These are phyloP conservation scores for Lentinus tigrinus DNA, from an alignment of 768 basidiomycete species.

Conservation along the genomic window DNA sequence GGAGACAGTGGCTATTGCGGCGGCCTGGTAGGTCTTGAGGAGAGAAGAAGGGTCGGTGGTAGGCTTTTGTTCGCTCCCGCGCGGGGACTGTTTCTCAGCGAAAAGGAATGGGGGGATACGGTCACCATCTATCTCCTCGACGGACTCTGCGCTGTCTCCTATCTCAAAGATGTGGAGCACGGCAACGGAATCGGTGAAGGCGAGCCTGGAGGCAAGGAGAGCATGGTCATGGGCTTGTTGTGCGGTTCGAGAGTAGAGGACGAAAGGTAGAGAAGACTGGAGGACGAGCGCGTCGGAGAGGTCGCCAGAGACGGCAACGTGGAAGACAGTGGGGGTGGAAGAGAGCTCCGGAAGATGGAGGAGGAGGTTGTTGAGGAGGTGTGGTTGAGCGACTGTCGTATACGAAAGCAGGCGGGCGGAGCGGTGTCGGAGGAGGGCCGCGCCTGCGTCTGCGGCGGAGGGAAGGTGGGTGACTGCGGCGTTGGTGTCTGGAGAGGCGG, in stretches of 20 bases:
- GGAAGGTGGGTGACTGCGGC: conserved; percentile 47
- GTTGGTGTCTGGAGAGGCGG: conserved; percentile 6
- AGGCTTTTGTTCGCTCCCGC: conserved; percentile 29
- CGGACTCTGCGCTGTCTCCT: conserved; percentile 34
- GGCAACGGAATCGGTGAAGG: conserved; percentile 63
- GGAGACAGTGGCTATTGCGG: conserved; percentile 61
- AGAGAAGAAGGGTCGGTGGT: conserved; percentile 27
- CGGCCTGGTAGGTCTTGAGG: conserved; percentile 65
- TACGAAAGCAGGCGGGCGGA: conserved; percentile 53
- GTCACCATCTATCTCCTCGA: conserved; percentile 57
- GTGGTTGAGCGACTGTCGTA: conserved; percentile 51
- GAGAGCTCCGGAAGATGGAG: conserved; percentile 71
- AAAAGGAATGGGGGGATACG: conserved; percentile 61
- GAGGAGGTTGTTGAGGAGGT: conserved; percentile 58
- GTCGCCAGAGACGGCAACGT: conserved; percentile 60
- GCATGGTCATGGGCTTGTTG: conserved; percentile 91
- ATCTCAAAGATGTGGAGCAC: conserved; percentile 86
- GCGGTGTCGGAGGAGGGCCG: conserved; percentile 49
- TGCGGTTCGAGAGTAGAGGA: conserved; percentile 71
- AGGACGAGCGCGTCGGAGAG: conserved; percentile 76
- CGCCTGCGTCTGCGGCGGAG: conserved; percentile 63
- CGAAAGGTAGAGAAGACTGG: conserved; percentile 76
- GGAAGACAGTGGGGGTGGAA: conserved; percentile 62
- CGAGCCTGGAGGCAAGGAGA: conserved; percentile 79
- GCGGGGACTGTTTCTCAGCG: conserved; percentile 34